Conservation (phyloP, 164 flowering plant genomes). For the Protea cynaroides region DNA sequence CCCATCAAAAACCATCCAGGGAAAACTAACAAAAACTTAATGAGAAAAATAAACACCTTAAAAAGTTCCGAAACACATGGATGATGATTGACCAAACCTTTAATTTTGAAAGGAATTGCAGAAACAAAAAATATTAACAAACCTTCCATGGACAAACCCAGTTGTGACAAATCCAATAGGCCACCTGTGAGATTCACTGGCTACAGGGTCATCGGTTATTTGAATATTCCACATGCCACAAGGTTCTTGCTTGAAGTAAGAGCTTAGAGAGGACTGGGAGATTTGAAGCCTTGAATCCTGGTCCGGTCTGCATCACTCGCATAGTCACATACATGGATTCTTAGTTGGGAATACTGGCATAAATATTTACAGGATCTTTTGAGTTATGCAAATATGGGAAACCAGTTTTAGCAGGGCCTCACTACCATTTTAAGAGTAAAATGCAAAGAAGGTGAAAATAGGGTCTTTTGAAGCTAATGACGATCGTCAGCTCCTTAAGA, state of each 20-base stretch:
- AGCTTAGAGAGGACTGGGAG: constrained; percentile 34
- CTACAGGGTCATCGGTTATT: constrained; percentile 42
- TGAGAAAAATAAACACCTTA: too few species aligned
- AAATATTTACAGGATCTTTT: not conserved
- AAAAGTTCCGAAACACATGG: too few species aligned
- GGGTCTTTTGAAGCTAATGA: too few species aligned
- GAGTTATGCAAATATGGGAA: not conserved
- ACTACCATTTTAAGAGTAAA: too few species aligned
- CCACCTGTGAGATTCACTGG: constrained; percentile 43
- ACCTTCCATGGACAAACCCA: constrained; percentile 92
- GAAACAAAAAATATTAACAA: constrained; percentile 8
- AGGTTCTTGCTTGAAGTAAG: constrained; percentile 45
- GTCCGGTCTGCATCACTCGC: constrained; percentile 23
- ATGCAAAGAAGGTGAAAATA: too few species aligned
- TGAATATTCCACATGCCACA: constrained; percentile 63
- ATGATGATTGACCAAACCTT: too few species aligned
- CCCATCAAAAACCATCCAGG: too few species aligned
- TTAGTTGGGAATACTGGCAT: not conserved
- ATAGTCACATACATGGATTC: not conserved
- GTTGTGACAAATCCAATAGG: constrained; percentile 89
- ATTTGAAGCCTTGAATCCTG: constrained; percentile 42
- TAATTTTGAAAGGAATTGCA: not conserved
- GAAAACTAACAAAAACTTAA: too few species aligned
- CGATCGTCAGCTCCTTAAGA: too few species aligned
- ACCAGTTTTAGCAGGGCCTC: too few species aligned